Evolutionary conservation across 805 yeast species (phyloP), one percentile per base, ranked within the genome.

Genomic region (Jamesozyma gamospora): DNA sequence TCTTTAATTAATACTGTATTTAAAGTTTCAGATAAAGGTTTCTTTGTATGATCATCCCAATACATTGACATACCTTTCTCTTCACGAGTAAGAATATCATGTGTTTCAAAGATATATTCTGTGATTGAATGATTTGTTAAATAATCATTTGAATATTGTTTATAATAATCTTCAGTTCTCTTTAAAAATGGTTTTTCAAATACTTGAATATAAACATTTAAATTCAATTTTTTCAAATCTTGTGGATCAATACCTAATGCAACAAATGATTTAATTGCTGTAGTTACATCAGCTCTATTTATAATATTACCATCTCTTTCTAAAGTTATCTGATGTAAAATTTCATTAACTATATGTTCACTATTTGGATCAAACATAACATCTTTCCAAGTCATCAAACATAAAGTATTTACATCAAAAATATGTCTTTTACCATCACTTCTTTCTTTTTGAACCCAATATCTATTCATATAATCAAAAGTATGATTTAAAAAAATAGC

Each of bases 361-460:
- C 76, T 70, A 53, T 86, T 74, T 19, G 75, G 72, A 45, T 73
- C 72, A 60, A 92, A 90, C 75, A 92, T 72, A 43, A 77, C 75
- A 43, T 77, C 76, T 55, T 82, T 80, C 99, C 99, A 92, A 36
- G 84, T 79, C 49, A 87, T 70, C 38, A 90, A 66, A 37, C 95
- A 82, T 47, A 92, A 68, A 4, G 96, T 86, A 57, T 87, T 80
- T 17, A 94, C 94, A 61, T 92, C 98, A 60, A 78, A 86, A 34
- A 92, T 79, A 53, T 85, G 87, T 47, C 87, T 73, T 53, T 85
- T 76, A 14, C 96, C 96, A 58, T 90, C 96, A 32, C 86, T 82
- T 55, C 97, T 74, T 62, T 90, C 97, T 55, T 94, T 88, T 51
- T 82, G 83, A 33, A 94, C 96, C 98, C 98, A 92, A 63, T 90